Base-by-base conservation (phyloP, 495 filamentous ascomycete species). In the Penicillium nucicola region DNA sequence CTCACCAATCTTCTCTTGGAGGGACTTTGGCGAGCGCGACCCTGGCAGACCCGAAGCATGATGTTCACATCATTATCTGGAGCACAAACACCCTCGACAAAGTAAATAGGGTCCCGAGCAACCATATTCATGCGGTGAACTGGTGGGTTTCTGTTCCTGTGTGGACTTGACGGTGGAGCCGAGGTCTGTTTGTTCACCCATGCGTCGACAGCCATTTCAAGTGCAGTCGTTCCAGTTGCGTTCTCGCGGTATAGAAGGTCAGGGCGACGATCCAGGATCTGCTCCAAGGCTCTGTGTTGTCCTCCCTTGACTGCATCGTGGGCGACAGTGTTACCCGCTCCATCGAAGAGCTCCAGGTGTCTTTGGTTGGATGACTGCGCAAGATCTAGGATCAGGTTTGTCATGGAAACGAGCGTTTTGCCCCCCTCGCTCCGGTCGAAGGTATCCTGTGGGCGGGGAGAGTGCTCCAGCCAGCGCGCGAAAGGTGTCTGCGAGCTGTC, bases 201-300 rank as follows among this genome's bases (percentile, higher is more conserved):
- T 2, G 64, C 56, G 43, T 82, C 80, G 28, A 77, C 73, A 2
- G 83, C 80, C 33, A 89, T 72, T 46, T 92, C 87, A 17, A 75
- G 64, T 0, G 86, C 82, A 2, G 87, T 92, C 10, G 75, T 77
- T 10, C 87, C 88, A 0, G 83, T 85, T 0, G 85, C 76, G 56
- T 88, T 90, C 55, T 90, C 88, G 31, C 80, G 77, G 57, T 78
- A 74, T 0, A 89, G 63, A 0, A 89, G 69, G 31, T 72, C 73
- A 1, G 82, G 80, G 12, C 80, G 75, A 25, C 72, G 69, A 11
- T 78, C 69, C 13, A 90, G 57, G 32, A 90, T 67, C 7, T 69
- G 42, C 5, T 70, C 66, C 11, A 79, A 63, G 0, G 81, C 52
- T 8, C 55, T 53, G 7, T 63, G 54, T 1, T 68, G 56, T 18